A percentile compares a stretch with the other conserved stretches of the same genome.
Conservation (phyloP, 148 eudicot genomes). For the Chenopodium berlandieri region DNA sequence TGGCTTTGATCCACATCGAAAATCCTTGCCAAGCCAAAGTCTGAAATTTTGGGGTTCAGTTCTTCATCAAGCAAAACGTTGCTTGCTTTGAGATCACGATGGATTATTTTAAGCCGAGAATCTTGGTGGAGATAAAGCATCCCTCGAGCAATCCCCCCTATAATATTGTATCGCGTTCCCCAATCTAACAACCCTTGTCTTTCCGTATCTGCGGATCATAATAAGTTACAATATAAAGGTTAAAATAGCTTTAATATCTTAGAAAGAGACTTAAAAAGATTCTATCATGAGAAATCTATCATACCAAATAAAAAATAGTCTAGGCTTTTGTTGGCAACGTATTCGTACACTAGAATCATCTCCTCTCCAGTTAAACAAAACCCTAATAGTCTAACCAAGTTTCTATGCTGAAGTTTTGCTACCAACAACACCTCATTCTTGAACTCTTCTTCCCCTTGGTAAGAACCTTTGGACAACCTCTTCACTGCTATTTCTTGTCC, state of each 20-base stretch:
- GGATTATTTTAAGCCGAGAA: background rate
- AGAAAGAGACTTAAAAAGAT: too few relatives aligned
- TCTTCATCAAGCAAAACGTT: background rate
- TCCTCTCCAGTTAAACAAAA: background rate
- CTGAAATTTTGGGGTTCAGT: background rate
- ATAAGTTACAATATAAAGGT: too few relatives aligned
- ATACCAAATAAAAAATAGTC: background rate
- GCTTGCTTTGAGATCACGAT: background rate
- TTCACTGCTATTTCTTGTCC: background rate
- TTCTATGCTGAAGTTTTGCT: slow-evolving; percentile 2
- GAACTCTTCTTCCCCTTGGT: background rate
- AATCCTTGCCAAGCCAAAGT: background rate
- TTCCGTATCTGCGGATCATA: background rate
- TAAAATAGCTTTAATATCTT: too few relatives aligned
- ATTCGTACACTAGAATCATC: background rate
- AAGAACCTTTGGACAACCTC: background rate
- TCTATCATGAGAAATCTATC: background rate
- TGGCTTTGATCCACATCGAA: background rate
- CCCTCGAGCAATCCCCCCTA: slow-evolving; percentile 1
- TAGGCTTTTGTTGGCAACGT: background rate
- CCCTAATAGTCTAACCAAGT: slow-evolving; percentile 4
- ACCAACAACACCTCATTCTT: background rate
- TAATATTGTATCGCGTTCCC: background rate
- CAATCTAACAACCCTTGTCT: background rate
- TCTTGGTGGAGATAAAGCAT: slow-evolving; percentile 6